Evolutionary conservation across 352 stramenopile genomes (phyloP), one percentile per base, ranked within the genome.

Genomic region (Phytophthora sp.): DNA sequence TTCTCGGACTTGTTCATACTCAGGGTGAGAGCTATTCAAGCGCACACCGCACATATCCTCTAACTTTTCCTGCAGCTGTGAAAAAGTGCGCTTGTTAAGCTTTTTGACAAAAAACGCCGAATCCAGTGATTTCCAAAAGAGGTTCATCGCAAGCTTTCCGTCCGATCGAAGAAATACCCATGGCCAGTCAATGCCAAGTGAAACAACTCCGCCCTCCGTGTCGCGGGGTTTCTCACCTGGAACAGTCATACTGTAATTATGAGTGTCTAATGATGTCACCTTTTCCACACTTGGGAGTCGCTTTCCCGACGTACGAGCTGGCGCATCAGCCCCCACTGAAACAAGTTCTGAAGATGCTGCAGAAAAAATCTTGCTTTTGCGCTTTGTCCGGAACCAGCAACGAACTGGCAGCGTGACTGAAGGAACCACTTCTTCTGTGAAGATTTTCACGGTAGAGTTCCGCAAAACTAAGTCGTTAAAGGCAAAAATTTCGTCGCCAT

Each of bases 101-200:
- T 88, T 88, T 24, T 62, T 43, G 5, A 75, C 38, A 37, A 89
- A 94, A 54, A 91, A 92, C 0, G 78, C 74, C 1, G 76, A 75
- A 26, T 91, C 82, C 5, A 95, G 69, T 10, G 84, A 87, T 24
- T 77, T 74, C 86, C 86, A 95, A 28, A 93, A 86, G 1, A 88
- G 58, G n/a, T 91, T 90, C 84, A 95, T 95, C 4, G 86, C 86
- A 30, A 95, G 59, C 59, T 95, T 95, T 34, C 82, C 86, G 26
- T 95, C 86, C 9, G 84, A 93, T 4, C 84, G 80, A 39, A 95
- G 69, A 43, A 87, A 93, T 10, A 79, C 70, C 86, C 86, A 95
- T 8, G 86, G 86, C 86, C 86, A 95, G 53, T 95, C 82, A 17
- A 77, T 64, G 21, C 74, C 82, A 8, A 82, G 32, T 1, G 57